phyloP scores from a whole-genome alignment of 768 basidiomycete genomes.

The button mushroom (Agaricus bisporus) region DNA sequence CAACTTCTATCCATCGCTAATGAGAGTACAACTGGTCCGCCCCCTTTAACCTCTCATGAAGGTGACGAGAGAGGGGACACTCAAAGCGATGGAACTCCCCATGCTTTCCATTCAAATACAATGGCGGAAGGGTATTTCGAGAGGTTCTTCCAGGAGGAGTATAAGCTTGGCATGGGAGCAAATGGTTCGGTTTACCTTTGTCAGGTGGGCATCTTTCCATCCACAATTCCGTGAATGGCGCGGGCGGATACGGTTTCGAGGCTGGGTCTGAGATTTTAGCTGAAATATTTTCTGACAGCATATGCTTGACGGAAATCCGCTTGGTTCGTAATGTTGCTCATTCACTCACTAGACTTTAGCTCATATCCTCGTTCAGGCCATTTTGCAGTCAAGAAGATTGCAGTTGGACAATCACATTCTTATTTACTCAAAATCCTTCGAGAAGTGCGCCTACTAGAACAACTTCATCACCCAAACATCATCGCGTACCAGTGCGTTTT shows the following conservation, averaged over 20 bases:
- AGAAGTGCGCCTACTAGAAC: conserved; percentile 84
- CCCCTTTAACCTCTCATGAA: conserved; percentile 30
- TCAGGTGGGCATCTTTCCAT: conserved; percentile 41
- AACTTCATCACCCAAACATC: conserved; percentile 87
- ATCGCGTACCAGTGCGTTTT: conserved; percentile 74
- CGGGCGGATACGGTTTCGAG: conserved; percentile 4
- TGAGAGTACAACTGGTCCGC: conserved; percentile 49
- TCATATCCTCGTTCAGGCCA: conserved; percentile 40
- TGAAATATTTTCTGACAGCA: conserved; percentile 41
- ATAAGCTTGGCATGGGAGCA: conserved; percentile 89
- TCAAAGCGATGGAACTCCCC: conserved; percentile 5
- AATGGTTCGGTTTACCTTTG: conserved; percentile 89
- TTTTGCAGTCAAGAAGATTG: conserved; percentile 96
- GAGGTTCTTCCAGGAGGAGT: conserved; percentile 89
- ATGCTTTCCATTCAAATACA: conserved; percentile 56
- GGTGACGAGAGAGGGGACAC: background rate
- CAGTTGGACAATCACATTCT: conserved; percentile 84
- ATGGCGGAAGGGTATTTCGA: conserved; percentile 94
- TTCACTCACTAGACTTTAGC: conserved; percentile 6
- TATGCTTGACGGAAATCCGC: conserved; percentile 78
- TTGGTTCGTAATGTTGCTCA: conserved; percentile 44
- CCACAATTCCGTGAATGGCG: background rate
- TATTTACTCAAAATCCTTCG: conserved; percentile 79
- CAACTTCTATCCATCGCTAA: conserved; percentile 70
- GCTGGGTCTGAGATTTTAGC: background rate